These are phyloP conservation scores for Phytophthora multivora DNA, from an alignment of 352 stramenopile species.

Conservation along the genomic window DNA sequence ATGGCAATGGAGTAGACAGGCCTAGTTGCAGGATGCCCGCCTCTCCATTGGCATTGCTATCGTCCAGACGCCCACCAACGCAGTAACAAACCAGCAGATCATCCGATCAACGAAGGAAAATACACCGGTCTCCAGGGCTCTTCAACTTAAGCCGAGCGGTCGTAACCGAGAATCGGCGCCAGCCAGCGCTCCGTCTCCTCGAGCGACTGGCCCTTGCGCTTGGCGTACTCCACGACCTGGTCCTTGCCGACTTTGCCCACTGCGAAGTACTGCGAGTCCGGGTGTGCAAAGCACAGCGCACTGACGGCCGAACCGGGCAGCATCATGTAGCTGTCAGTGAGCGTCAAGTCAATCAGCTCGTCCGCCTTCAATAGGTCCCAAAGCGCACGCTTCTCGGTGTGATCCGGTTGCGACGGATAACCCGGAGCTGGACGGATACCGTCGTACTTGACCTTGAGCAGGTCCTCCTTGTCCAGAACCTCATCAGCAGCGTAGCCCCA, in stretches of 20 bases:
- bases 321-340: conserved; percentile 97
- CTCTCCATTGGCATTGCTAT: conserved; percentile 34
- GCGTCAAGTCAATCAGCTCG: conserved; percentile 90
- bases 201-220: conserved; percentile 91
- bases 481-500: conserved; percentile 97
- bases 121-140: background rate
- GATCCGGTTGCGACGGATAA: conserved; percentile 97
- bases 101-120: background rate
- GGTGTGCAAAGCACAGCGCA: conserved; percentile 96
- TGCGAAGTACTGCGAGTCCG: conserved; percentile 96
- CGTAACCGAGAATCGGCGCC: conserved; percentile 95
- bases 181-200: conserved; percentile 95
- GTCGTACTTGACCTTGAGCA: conserved; percentile 99
- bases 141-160: conserved; percentile 54
- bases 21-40: conserved; percentile 31
- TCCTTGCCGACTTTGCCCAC: conserved; percentile 97
- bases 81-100: background rate
- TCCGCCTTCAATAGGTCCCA: conserved; percentile 96
- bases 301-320: conserved; percentile 94
- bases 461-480: conserved; percentile 89
- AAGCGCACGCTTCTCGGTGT: conserved; percentile 97
- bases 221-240: conserved; percentile 94
- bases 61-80: conserved; percentile 12
- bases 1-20: conserved; percentile 27
- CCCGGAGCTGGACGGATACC: conserved; percentile 97